Evolutionary conservation across 257 asterid species (phyloP).

Genomic region (Solanum clarkiae): DNA sequence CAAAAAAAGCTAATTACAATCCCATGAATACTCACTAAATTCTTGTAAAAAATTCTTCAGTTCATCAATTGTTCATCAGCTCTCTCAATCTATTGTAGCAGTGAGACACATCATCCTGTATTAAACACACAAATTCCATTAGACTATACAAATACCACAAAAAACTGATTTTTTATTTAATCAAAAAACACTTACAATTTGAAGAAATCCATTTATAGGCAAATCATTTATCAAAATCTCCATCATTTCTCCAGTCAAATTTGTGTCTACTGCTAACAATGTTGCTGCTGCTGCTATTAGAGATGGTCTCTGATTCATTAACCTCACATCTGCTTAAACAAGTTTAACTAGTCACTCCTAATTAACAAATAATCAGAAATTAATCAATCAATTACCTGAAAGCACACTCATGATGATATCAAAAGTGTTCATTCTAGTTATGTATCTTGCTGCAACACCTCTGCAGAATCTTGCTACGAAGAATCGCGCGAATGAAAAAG

Average conservation of each 20-base stretch:
- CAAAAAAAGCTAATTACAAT: not conserved
- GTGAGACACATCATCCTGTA: not conserved
- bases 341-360: not conserved
- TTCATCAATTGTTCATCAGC: not conserved
- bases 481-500: constrained; percentile 26
- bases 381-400: not conserved
- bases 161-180: too few relatives aligned
- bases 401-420: not conserved
- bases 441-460: not conserved
- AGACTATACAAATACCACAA: not conserved
- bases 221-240: constrained; percentile 18
- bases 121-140: constrained; percentile 8
- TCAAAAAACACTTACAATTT: constrained; percentile 22
- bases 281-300: constrained; percentile 64
- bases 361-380: not conserved
- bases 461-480: not conserved
- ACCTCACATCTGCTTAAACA: constrained; percentile 27
- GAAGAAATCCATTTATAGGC: constrained; percentile 5
- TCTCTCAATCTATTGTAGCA: constrained; percentile 3
- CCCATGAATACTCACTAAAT: not conserved
- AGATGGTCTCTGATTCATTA: constrained; percentile 31
- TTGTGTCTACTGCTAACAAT: constrained; percentile 31
- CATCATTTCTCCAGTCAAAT: constrained; percentile 22
- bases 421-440: not conserved
- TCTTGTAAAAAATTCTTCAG: constrained; percentile 25